Evolutionary conservation across 1,284 basidiomycete genomes (phyloP), one percentile per base, ranked within the genome.

Genomic region (Limonomyces culmigenus): DNA sequence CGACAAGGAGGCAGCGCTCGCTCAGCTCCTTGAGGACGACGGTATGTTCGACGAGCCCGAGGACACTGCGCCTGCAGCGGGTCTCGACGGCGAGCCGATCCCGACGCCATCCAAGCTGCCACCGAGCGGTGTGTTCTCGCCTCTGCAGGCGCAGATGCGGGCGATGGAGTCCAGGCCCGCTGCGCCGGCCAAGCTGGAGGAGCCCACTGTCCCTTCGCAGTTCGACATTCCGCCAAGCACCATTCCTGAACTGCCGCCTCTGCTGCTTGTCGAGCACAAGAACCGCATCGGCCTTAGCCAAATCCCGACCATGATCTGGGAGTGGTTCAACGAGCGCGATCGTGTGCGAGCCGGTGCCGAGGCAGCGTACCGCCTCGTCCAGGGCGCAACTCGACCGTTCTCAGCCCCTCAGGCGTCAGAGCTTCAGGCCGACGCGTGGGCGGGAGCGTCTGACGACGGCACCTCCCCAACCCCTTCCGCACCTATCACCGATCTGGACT

Each of bases 271-370:
- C 21, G 73, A 85, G n/a, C 96, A 86, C 58, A 67, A 70, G 37
- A 81, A 93, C 50, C 67, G 83, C 45, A 70, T 96, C 38, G 92
- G 93, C 12, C 74, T 95, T 55, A 67, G 65, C 29, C 85, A 88
- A 49, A 78, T 96, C 41, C 91, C 92, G 3, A 58, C 71, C 43
- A 92, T 95, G 79, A 72, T 96, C 38, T 78, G 74, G 66, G 80
- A 80, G 46, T 93, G 88, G 58, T 97, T 96, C 65, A 91, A 89
- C 49, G 77, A 85, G 51, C 75, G 88, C n/a, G 58, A 74, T 37
- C 74, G 80, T 45, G 86, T 87, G 5, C 67, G 59, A 3, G 57
- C 70, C 14, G 92, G 92, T 29, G 83, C 81, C 13, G 78, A 95
- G 45, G 79, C 80, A 6, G 91, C 77, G 0, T 77, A 87, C 48